These are phyloP conservation scores for Lasiodiplodia gonubiensis DNA, from an alignment of 2,329 filamentous ascomycete genomes.

Conservation along the genomic window DNA sequence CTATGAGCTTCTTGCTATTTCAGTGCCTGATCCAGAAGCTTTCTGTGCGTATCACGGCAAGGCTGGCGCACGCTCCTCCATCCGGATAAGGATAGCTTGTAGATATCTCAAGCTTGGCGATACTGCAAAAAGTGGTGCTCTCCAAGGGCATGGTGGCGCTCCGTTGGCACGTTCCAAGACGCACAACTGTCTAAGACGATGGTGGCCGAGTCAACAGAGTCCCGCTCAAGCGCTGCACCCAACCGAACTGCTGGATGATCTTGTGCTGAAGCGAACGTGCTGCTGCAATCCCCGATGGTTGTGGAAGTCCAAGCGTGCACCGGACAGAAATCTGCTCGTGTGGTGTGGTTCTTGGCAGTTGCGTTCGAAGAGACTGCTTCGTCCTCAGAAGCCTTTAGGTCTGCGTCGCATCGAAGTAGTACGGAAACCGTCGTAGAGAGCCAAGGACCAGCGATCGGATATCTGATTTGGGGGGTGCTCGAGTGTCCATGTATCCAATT, in stretches of 20 bases:
- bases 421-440: not conserved
- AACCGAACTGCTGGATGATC: too few relatives aligned
- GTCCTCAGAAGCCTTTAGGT: too few relatives aligned
- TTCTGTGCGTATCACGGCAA: not conserved
- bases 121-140: not conserved
- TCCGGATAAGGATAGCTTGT: not conserved
- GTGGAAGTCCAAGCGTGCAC: not conserved
- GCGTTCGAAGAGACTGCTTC: too few relatives aligned
- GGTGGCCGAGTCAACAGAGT: too few relatives aligned
- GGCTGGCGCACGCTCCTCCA: not conserved
- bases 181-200: not conserved
- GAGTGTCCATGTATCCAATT: not conserved
- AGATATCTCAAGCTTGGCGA: not conserved
- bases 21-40: constrained; percentile 1
- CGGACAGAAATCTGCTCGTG: too few relatives aligned
- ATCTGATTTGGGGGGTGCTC: not conserved
- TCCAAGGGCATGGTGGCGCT: not conserved
- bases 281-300: not conserved
- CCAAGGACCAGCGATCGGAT: not conserved
- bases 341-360: too few relatives aligned
- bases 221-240: too few relatives aligned
- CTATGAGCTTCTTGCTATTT: not conserved
- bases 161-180: not conserved
- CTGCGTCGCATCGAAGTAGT: too few relatives aligned
- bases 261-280: not conserved